Conservation (phyloP, 441 rosid species). For the Kokia cookei region DNA sequence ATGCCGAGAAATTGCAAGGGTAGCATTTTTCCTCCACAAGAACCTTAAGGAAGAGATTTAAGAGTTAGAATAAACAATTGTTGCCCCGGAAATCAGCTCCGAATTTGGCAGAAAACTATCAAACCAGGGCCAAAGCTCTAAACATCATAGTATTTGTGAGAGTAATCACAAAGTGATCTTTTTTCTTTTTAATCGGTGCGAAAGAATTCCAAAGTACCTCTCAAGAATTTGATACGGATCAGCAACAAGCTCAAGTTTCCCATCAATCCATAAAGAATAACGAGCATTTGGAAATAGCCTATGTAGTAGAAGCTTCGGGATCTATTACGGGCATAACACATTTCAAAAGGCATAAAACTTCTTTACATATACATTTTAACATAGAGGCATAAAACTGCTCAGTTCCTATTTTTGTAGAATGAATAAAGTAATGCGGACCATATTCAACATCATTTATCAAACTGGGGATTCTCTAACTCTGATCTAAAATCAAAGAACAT, state of each 20-base stretch:
- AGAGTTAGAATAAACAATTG: not conserved
- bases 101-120: not conserved
- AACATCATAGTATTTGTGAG: not conserved
- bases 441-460: not conserved
- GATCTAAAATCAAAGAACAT: not conserved
- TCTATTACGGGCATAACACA: constrained; percentile 35
- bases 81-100: not conserved
- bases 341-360: constrained; percentile 16
- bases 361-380: not conserved
- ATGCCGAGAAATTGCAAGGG: constrained; percentile 86
- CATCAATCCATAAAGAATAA: constrained; percentile 80
- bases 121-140: not conserved
- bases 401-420: not conserved
- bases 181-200: too few relatives aligned
- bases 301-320: constrained; percentile 78
- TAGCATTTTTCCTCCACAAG: constrained; percentile 83
- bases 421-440: not conserved
- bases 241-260: constrained; percentile 79
- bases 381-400: not conserved
- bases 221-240: constrained; percentile 90
- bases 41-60: constrained; percentile 40
- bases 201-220: constrained; percentile 35
- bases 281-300: constrained; percentile 81
- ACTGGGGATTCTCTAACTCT: not conserved
- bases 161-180: not conserved